phyloP scores from a whole-genome alignment of 352 stramenopile species.

The Aphanomyces astaci region DNA sequence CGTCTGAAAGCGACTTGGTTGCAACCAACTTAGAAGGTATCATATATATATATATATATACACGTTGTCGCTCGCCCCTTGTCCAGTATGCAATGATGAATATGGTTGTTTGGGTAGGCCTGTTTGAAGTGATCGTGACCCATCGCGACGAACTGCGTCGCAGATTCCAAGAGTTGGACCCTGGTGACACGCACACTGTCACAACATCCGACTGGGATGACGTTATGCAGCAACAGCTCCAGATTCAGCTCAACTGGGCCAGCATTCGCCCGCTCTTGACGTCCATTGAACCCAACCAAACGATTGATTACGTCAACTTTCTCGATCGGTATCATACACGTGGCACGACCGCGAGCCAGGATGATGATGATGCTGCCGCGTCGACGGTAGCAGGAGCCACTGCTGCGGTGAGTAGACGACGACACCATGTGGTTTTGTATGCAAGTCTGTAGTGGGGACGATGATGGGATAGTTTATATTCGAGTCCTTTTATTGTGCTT shows the following conservation, averaged over 20 bases:
- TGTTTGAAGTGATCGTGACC: slow-evolving; percentile 81
- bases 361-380: not conserved
- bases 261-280: slow-evolving; percentile 68
- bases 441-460: too few relatives aligned
- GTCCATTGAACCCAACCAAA: slow-evolving; percentile 50
- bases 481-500: too few relatives aligned
- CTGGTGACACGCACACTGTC: slow-evolving; percentile 35
- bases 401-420: too few relatives aligned
- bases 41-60: too few relatives aligned
- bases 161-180: slow-evolving; percentile 54
- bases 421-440: too few relatives aligned
- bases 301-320: slow-evolving; percentile 69
- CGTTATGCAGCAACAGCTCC: slow-evolving; percentile 73
- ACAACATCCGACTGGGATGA: slow-evolving; percentile 42
- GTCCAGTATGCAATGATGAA: not conserved
- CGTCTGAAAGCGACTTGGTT: slow-evolving; percentile 68
- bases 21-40: slow-evolving; percentile 66
- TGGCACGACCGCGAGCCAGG: slow-evolving; percentile 19
- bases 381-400: not conserved
- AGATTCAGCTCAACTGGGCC: slow-evolving; percentile 72
- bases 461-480: too few relatives aligned
- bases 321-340: slow-evolving; percentile 48
- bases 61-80: too few relatives aligned
- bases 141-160: slow-evolving; percentile 52
- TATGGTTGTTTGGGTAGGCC: not conserved